Evolutionary conservation across 2,329 filamentous ascomycete species (phyloP).

Genomic region (Tolypocladium endophyticum): DNA sequence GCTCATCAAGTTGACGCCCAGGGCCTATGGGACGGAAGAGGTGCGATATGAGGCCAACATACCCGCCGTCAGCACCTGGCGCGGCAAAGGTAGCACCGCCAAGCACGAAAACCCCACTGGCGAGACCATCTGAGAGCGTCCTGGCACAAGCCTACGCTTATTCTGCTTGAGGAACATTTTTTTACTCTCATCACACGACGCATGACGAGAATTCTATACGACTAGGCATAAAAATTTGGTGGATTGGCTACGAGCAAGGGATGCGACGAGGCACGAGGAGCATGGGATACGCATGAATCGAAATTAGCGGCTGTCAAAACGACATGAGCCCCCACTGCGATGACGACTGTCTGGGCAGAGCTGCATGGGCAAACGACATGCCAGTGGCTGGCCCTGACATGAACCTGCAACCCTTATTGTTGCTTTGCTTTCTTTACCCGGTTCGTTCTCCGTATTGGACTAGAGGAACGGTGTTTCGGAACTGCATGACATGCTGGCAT

Average conservation of each 20-base stretch:
- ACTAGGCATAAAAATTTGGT: neutral
- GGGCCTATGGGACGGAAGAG: constrained; percentile 88
- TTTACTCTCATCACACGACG: neutral
- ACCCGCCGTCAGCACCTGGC: constrained; percentile 90
- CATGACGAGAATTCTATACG: neutral
- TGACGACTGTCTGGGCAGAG: neutral
- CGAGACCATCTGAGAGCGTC: constrained; percentile 18
- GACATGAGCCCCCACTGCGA: neutral
- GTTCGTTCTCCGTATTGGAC: neutral
- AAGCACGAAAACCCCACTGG: constrained; percentile 63
- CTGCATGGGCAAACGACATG: neutral
- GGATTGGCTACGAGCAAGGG: neutral
- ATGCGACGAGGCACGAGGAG: neutral
- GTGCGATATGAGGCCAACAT: constrained; percentile 83
- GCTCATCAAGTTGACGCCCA: constrained; percentile 89
- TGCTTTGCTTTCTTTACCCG: neutral
- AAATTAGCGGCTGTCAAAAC: neutral
- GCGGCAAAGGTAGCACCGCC: constrained; percentile 84
- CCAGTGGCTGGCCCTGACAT: neutral
- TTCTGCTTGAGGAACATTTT: neutral
- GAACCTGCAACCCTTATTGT: neutral
- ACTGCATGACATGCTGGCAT: neutral
- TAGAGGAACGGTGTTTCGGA: neutral
- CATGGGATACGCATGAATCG: neutral
- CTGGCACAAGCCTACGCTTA: neutral